Evolutionary conservation across 2,329 filamentous ascomycete genomes (phyloP), one percentile per base, ranked within the genome.

Genomic region (Penicillium sp.): DNA sequence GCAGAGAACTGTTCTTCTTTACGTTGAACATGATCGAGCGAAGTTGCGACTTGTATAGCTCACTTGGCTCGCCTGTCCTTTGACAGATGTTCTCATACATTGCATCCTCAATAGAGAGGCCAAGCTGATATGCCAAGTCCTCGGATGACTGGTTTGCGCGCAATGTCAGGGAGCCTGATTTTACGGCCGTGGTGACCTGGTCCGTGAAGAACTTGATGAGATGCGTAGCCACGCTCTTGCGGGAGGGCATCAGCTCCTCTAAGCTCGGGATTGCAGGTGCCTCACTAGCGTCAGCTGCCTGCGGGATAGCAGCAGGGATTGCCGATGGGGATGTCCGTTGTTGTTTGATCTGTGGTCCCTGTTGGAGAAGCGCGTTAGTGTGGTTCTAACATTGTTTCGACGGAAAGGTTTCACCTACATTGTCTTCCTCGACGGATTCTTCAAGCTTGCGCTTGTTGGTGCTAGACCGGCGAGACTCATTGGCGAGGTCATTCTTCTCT

Each of bases 11-110:
- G 71, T 99, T 99, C 69, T 87, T 88, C 81, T 96, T 96, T 57
- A 97, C 80, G 75, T 97, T 97, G 75, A 90, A 90, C 46, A 86
- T 79, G 62, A 99, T 83, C 43, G 88, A 86, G 59, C 91, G 86
- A 64, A 92, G 83, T 73, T 96, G 84, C 50, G 75, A 70, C 60
- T 76, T 79, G 75, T 87, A 89, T 32, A 78, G 73, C 57, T 79
- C 73, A 62, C 77, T 80, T 5, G 83, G 79, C 47, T 82, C 81
- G 36, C 81, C 83, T 54, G 79, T 63, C 51, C 71, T 72, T 54
- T 75, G 77, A 55, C 75, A 80, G 56, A 79, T 78, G 64, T 80
- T 80, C 62, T 81, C 75, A 69, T 83, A 81, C 55, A 86, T 76
- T 56, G 83, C 81, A 65, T 91, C 85, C 76, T 97, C 92, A 57